phyloP scores from a whole-genome alignment of 306 rosid species.

The Lupinus albus region DNA sequence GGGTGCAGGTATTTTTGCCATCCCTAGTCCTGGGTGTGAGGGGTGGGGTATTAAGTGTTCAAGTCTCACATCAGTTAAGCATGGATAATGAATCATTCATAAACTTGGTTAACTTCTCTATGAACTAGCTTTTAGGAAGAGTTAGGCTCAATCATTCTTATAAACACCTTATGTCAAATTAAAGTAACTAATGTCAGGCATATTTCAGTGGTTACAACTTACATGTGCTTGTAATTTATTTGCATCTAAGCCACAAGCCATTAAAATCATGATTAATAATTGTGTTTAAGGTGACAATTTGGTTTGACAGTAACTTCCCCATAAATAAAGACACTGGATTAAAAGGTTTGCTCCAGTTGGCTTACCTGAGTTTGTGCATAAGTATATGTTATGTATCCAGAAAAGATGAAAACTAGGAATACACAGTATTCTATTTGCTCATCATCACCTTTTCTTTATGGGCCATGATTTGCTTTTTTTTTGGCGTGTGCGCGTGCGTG shows the following conservation, averaged over 20 bases:
- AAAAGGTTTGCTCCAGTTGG: background rate
- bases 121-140: too few species aligned
- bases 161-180: background rate
- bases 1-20: too few species aligned
- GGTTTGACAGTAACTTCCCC: conserved; percentile 3
- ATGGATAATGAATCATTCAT: too few species aligned
- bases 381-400: background rate
- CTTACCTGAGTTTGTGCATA: background rate
- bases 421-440: background rate
- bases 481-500: background rate
- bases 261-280: background rate
- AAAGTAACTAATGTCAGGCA: background rate
- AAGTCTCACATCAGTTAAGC: too few species aligned
- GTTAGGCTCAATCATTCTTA: too few species aligned
- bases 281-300: background rate
- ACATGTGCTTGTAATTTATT: background rate
- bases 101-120: too few species aligned
- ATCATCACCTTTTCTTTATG: background rate
- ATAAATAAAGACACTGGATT: conserved; percentile 26
- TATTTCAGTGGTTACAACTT: background rate
- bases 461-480: background rate
- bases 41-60: too few species aligned
- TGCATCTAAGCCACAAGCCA: too few species aligned
- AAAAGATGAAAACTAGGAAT: conserved; percentile 22
- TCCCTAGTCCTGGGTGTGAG: too few species aligned